Evolutionary conservation across 2,329 filamentous ascomycete genomes (phyloP).

Genomic region (Sphaerostilbella broomeana): DNA sequence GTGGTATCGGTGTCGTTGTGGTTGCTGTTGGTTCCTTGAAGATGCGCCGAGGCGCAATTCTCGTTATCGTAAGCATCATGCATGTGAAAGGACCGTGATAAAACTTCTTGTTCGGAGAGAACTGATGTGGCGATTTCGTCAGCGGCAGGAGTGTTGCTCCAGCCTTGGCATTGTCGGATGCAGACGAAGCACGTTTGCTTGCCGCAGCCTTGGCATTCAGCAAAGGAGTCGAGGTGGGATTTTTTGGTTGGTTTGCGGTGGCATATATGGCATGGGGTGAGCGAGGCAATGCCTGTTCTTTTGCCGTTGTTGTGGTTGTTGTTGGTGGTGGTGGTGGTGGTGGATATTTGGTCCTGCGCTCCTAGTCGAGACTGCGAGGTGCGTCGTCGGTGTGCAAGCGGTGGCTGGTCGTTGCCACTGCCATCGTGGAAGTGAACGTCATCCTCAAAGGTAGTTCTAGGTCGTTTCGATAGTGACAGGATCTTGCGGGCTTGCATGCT

Average conservation of each 20-base stretch:
- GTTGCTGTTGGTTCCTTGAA: not conserved
- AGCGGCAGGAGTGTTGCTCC: constrained; percentile 22
- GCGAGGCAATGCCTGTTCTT: constrained; percentile 17
- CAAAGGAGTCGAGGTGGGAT: constrained; percentile 59
- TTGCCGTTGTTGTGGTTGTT: not conserved
- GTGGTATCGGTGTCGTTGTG: constrained; percentile 11
- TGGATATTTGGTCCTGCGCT: too few species aligned
- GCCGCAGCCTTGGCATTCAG: constrained; percentile 56
- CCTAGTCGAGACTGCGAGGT: constrained; percentile 20
- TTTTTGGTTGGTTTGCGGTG: constrained; percentile 58
- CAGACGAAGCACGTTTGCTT: constrained; percentile 63
- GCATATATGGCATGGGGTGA: constrained; percentile 61
- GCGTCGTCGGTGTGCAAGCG: constrained; percentile 19
- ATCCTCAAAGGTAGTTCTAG: constrained; percentile 21
- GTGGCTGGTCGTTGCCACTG: constrained; percentile 10
- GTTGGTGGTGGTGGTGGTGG: not conserved
- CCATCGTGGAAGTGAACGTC: constrained; percentile 17
- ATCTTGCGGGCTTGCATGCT: constrained; percentile 24
- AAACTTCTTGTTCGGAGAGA: constrained; percentile 28
- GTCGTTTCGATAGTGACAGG: constrained; percentile 26
- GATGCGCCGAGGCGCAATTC: too few species aligned
- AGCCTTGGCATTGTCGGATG: constrained; percentile 54
- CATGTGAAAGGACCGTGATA: constrained; percentile 45
- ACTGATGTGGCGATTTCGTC: constrained; percentile 15
- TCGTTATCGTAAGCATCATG: constrained; percentile 37